Evolutionary conservation across 2,329 filamentous ascomycete species (phyloP).

Genomic region (Zasmidium angulare): DNA sequence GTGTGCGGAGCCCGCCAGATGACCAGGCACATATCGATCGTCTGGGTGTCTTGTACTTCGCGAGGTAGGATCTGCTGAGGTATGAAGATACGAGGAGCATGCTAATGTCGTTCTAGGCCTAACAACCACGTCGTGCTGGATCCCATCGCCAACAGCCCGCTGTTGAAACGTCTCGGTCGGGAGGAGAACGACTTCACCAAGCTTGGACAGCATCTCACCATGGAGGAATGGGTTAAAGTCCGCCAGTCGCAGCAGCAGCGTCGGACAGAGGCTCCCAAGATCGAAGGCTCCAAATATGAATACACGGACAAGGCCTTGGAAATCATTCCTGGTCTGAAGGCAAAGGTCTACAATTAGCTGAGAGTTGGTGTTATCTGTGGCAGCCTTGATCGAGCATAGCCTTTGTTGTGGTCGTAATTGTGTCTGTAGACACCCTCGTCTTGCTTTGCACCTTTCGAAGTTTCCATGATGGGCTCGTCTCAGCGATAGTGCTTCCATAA

Average conservation of each 20-base stretch:
- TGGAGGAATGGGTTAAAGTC: constrained; percentile 47
- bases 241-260: constrained; percentile 39
- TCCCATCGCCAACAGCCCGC: constrained; percentile 39
- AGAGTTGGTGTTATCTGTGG: no score
- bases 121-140: constrained; percentile 41
- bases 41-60: constrained; percentile 54
- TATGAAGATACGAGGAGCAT: not conserved
- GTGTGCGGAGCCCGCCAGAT: constrained; percentile 48
- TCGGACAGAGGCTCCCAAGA: constrained; percentile 39
- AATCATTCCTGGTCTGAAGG: constrained; percentile 35
- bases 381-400: no score
- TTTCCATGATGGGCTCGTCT: no score
- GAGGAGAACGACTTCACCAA: constrained; percentile 31
- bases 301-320: constrained; percentile 36
- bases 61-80: constrained; percentile 40
- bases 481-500: no score
- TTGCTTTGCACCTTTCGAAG: no score
- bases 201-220: constrained; percentile 41
- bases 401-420: no score
- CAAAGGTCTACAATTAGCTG: constrained; percentile 31
- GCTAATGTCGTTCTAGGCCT: constrained; percentile 23
- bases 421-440: no score
- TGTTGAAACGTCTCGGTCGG: constrained; percentile 37
- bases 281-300: constrained; percentile 38
- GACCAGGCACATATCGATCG: constrained; percentile 52